Evolutionary conservation across 768 basidiomycete species (phyloP).

Genomic region (Lentinula guzmanii): DNA sequence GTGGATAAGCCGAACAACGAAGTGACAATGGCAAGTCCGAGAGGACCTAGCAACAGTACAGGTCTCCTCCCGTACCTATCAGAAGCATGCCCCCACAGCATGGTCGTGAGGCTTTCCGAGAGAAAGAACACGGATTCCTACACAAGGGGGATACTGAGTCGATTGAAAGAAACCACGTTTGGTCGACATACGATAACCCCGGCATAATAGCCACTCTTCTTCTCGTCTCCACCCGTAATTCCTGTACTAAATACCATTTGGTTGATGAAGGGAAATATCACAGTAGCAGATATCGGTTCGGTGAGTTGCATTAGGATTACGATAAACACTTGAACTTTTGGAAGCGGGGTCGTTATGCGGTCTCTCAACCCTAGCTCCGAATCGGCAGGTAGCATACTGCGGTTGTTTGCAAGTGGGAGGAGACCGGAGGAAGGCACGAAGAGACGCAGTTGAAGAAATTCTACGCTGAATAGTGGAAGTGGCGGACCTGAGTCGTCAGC

Average conservation of each 20-base stretch:
- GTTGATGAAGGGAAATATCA: slow-evolving; percentile 34
- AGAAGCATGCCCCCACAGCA: slow-evolving; percentile 4
- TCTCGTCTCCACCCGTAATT: slow-evolving; percentile 29
- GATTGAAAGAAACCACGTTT: background rate
- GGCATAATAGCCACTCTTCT: slow-evolving; percentile 34
- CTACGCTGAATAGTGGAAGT: background rate
- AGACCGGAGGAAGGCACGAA: no score
- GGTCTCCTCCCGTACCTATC: slow-evolving; percentile 10
- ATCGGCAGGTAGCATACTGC: background rate
- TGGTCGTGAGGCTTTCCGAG: slow-evolving; percentile 11
- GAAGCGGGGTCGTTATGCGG: slow-evolving; percentile 19
- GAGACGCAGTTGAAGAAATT: background rate
- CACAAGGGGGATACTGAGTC: background rate
- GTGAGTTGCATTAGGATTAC: slow-evolving; percentile 24
- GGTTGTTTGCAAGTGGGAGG: background rate
- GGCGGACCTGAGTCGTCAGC: background rate
- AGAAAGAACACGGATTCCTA: slow-evolving; percentile 24
- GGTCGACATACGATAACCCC: slow-evolving; percentile 28
- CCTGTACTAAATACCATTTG: slow-evolving; percentile 30
- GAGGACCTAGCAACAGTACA: slow-evolving; percentile 7
- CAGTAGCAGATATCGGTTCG: slow-evolving; percentile 30
- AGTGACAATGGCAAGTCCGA: slow-evolving; percentile 5
- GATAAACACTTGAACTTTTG: slow-evolving; percentile 24
- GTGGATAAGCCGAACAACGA: slow-evolving; percentile 8
- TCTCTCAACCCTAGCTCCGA: background rate